phyloP scores from a whole-genome alignment of 1,139 yeast genomes.

The Scheffersomyces illinoinensis region DNA sequence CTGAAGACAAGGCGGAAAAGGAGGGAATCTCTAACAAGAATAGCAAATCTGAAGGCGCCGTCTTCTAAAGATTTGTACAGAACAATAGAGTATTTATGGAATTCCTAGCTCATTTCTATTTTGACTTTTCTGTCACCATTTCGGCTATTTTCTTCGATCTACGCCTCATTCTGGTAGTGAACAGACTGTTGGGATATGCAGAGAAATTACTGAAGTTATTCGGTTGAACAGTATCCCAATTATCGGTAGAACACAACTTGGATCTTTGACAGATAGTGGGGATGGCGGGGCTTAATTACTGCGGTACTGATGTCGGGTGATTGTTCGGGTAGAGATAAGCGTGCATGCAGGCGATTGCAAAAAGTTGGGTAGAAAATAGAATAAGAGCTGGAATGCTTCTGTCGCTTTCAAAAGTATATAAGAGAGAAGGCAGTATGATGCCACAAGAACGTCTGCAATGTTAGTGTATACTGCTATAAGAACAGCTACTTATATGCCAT shows the following conservation, averaged over 20 bases:
- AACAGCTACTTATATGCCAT: too few species aligned
- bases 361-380: not conserved
- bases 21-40: too few species aligned
- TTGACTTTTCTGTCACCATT: not conserved
- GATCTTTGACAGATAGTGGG: constrained; percentile 3
- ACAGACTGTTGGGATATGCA: not conserved
- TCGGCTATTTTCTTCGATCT: not conserved
- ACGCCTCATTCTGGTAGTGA: not conserved
- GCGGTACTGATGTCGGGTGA: not conserved
- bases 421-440: not conserved
- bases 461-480: too few species aligned
- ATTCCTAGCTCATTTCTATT: not conserved
- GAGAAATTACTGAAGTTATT: not conserved
- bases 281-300: not conserved
- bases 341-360: not conserved
- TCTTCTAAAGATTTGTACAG: too few species aligned
- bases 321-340: not conserved
- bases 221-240: not conserved
- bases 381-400: not conserved
- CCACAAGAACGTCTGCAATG: too few species aligned
- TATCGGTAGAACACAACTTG: not conserved
- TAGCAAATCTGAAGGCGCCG: too few species aligned
- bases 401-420: not conserved
- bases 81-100: not conserved
- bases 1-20: too few species aligned